Conservation (phyloP, 257 asterid species). For the Striga asiatica region DNA sequence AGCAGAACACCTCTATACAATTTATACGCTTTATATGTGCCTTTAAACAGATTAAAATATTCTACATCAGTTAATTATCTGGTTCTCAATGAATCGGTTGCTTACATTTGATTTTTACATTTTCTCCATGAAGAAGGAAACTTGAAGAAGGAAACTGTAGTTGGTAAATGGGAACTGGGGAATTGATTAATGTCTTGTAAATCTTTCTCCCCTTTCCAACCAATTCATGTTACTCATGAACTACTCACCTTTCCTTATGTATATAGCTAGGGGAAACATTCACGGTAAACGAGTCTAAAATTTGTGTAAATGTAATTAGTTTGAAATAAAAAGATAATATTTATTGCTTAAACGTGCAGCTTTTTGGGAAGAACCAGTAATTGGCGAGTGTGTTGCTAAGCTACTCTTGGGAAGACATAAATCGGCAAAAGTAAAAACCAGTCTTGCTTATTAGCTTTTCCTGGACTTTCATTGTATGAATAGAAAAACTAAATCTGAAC, state of each 20-base stretch:
- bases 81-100: no score
- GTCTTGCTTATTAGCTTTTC: not conserved
- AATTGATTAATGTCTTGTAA: no score
- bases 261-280: no score
- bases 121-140: no score
- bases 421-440: not conserved
- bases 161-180: no score
- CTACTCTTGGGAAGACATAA: not conserved
- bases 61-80: not conserved
- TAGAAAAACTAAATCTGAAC: not conserved
- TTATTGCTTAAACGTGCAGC: not conserved
- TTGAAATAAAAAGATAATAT: not conserved
- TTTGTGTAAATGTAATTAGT: not conserved
- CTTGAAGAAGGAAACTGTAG: no score
- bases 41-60: conserved; percentile 4
- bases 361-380: not conserved
- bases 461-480: not conserved
- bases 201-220: no score
- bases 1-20: not conserved
- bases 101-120: no score
- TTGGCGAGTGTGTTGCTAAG: not conserved
- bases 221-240: no score
- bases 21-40: not conserved
- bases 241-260: no score
- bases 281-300: not conserved